Percentiles rank a stretch among this genome's conserved stretches.
phyloP scores from a whole-genome alignment of 2,329 filamentous ascomycete species.

The Sclerotinia nivalis region DNA sequence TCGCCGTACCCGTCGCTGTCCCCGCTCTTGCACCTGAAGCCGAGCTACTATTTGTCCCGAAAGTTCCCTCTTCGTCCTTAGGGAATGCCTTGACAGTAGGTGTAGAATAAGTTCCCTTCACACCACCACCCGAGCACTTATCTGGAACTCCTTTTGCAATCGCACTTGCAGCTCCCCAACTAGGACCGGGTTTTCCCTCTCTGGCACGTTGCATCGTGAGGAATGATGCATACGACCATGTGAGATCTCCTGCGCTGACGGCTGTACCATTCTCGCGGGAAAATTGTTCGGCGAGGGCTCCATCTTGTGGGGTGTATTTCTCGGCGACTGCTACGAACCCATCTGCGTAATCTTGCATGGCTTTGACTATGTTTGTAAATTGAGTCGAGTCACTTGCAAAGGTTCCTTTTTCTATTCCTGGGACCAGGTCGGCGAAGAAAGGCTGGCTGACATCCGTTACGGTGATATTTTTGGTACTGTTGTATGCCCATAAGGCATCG shows the following conservation, averaged over 20 bases:
- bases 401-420: constrained; percentile 58
- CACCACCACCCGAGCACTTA: constrained; percentile 9
- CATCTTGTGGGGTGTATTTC: constrained; percentile 55
- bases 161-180: constrained; percentile 53
- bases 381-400: constrained; percentile 64
- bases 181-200: constrained; percentile 52
- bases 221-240: constrained; percentile 72
- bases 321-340: constrained; percentile 52
- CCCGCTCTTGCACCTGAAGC: neutral
- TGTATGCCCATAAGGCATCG: constrained; percentile 72
- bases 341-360: constrained; percentile 65
- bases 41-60: constrained; percentile 1
- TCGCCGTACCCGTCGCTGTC: neutral
- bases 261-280: constrained; percentile 54
- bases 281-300: constrained; percentile 67
- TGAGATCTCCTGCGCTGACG: constrained; percentile 64
- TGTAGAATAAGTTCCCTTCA: neutral
- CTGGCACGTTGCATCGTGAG: constrained; percentile 60
- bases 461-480: constrained; percentile 59
- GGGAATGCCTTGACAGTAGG: neutral
- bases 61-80: constrained; percentile 14
- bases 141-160: constrained; percentile 36
- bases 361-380: constrained; percentile 48
- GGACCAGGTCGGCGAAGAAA: constrained; percentile 70
- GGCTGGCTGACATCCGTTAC: constrained; percentile 63